These are phyloP conservation scores for Silene conica DNA, from an alignment of 148 eudicot genomes.

Conservation along the genomic window DNA sequence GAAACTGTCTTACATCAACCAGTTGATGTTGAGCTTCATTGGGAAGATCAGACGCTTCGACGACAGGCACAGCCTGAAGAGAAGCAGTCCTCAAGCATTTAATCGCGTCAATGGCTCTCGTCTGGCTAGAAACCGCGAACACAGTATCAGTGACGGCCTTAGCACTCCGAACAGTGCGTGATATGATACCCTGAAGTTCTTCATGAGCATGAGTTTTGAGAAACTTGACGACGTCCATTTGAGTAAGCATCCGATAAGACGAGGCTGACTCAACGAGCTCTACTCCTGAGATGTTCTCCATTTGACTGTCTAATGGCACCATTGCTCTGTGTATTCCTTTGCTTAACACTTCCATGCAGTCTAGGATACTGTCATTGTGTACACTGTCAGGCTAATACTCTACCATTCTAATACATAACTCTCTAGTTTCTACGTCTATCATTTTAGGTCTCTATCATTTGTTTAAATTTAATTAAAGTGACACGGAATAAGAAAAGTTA, in stretches of 20 bases:
- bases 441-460: too few species aligned
- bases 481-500: too few species aligned
- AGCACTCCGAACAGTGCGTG: conserved; percentile 29
- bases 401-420: too few species aligned
- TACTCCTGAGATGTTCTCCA: conserved; percentile 62
- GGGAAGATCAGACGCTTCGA: conserved; percentile 37
- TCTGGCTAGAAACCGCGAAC: conserved; percentile 49
- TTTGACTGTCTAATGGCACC: conserved; percentile 70
- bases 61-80: conserved; percentile 69
- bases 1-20: conserved; percentile 43
- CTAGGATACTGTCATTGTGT: conserved; percentile 47
- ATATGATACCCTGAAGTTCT: conserved; percentile 35
- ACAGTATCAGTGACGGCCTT: conserved; percentile 41
- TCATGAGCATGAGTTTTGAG: conserved; percentile 30
- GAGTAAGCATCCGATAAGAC: conserved; percentile 65
- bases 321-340: conserved; percentile 87
- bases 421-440: too few species aligned
- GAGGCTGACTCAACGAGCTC: conserved; percentile 83
- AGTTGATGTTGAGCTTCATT: conserved; percentile 54
- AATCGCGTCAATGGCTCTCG: conserved; percentile 60
- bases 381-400: too few species aligned
- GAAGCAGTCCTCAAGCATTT: conserved; percentile 55
- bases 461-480: too few species aligned
- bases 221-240: conserved; percentile 77
- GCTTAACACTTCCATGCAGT: conserved; percentile 95